Evolutionary conservation across 768 basidiomycete genomes (phyloP).

Genomic region (Tulasnella sp.): DNA sequence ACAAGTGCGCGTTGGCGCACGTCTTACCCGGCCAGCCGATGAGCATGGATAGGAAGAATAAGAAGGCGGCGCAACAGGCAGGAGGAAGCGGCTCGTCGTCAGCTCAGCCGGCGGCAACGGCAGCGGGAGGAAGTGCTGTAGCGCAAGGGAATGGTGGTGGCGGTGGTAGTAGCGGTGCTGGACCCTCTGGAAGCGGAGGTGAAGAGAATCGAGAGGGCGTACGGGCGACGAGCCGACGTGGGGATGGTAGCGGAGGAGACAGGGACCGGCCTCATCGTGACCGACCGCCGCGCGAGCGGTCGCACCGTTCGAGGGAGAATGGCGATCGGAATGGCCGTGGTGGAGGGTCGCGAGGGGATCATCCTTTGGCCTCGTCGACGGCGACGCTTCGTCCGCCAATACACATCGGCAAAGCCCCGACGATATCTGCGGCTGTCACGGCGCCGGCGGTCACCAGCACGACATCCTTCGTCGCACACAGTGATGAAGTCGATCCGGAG

Average conservation of each 20-base stretch:
- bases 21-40: conserved; percentile 87
- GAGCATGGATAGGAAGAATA: conserved; percentile 96
- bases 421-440: conserved; percentile 30
- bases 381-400: conserved; percentile 13
- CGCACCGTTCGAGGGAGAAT: background rate
- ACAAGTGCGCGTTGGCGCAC: conserved; percentile 87
- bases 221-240: background rate
- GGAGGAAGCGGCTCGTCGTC: conserved; percentile 4
- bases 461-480: background rate
- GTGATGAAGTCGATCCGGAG: background rate
- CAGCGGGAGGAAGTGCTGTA: too few species aligned
- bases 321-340: background rate
- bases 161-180: conserved; percentile 15
- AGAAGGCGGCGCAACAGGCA: conserved; percentile 66
- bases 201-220: conserved; percentile 48
- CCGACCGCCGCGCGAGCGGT: background rate
- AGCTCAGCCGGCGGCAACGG: conserved; percentile 2
- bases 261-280: background rate
- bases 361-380: background rate
- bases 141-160: background rate
- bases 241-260: too few species aligned
- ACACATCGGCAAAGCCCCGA: conserved; percentile 16
- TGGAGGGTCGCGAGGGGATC: background rate
- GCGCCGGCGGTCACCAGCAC: conserved; percentile 46
- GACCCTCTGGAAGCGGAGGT: conserved; percentile 26